phyloP scores from a whole-genome alignment of 2,329 filamentous ascomycete species.

The Aspergillus ochraceoroseus region DNA sequence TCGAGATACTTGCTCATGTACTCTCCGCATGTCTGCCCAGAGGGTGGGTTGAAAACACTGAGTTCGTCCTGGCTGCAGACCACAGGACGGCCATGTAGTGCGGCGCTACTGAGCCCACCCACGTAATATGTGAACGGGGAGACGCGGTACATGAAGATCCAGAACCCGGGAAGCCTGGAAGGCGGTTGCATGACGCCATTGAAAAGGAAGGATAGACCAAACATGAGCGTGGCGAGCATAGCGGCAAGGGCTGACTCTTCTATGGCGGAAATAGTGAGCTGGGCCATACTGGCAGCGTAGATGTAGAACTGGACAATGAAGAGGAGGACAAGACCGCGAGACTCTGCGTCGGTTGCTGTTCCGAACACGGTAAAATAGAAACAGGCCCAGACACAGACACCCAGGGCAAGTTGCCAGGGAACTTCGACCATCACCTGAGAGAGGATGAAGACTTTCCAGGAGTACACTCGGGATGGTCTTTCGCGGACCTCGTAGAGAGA shows the following conservation, averaged over 20 bases:
- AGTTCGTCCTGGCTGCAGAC: constrained; percentile 65
- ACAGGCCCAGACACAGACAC: constrained; percentile 67
- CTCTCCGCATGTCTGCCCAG: constrained; percentile 52
- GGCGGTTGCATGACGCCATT: constrained; percentile 63
- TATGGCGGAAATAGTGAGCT: constrained; percentile 70
- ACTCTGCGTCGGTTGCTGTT: constrained; percentile 57
- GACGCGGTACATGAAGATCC: constrained; percentile 64
- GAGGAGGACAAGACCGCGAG: constrained; percentile 76
- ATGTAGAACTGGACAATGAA: constrained; percentile 70
- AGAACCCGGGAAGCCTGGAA: constrained; percentile 59
- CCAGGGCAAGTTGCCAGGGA: constrained; percentile 73
- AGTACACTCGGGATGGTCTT: constrained; percentile 76
- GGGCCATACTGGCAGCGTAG: constrained; percentile 75
- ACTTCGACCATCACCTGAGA: constrained; percentile 78
- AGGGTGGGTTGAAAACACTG: constrained; percentile 58
- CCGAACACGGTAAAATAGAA: constrained; percentile 77
- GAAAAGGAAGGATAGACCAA: constrained; percentile 78
- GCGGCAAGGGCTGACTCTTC: constrained; percentile 69
- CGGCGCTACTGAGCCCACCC: constrained; percentile 65
- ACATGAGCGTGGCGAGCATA: constrained; percentile 67
- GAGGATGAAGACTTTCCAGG: constrained; percentile 80
- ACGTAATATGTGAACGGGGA: constrained; percentile 47
- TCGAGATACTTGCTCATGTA: constrained; percentile 55
- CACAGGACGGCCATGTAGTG: constrained; percentile 62
- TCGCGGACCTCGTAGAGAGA: constrained; percentile 80